Evolutionary conservation across 495 filamentous ascomycete genomes (phyloP).

Genomic region (Podospora anserina): DNA sequence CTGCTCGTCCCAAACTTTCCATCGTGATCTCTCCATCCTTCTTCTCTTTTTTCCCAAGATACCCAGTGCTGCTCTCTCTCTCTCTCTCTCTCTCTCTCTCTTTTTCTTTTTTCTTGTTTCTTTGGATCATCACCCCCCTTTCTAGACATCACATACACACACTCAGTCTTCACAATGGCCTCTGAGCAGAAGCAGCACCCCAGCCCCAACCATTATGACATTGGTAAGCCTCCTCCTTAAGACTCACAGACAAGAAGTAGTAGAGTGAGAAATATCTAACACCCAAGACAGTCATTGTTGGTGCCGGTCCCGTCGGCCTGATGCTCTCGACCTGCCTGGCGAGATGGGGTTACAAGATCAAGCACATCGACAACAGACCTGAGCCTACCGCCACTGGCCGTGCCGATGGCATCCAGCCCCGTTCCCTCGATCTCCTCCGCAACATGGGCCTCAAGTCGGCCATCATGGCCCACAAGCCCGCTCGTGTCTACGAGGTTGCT

Average conservation of each 20-base stretch:
- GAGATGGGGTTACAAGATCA: conserved; percentile 66
- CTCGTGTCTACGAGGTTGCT: conserved; percentile 70
- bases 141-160: conserved; percentile 14
- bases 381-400: conserved; percentile 68
- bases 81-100: not conserved
- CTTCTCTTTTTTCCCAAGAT: conserved; percentile 16
- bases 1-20: not conserved
- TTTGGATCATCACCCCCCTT: not conserved
- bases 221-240: conserved; percentile 25
- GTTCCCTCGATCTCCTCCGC: conserved; percentile 70
- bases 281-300: conserved; percentile 66
- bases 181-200: conserved; percentile 20
- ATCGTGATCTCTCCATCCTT: conserved; percentile 9
- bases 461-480: conserved; percentile 73
- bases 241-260: not conserved
- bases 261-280: not conserved
- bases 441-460: conserved; percentile 69
- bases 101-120: conserved; percentile 5
- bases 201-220: conserved; percentile 33
- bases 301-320: conserved; percentile 84
- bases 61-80: conserved; percentile 16
- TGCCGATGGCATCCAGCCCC: conserved; percentile 77
- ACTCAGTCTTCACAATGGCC: conserved; percentile 21
- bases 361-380: conserved; percentile 68
- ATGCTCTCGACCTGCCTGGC: conserved; percentile 78